A percentile compares a stretch with the other conserved stretches of the same genome.
Conservation (phyloP, 768 basidiomycete species). For the Tremella fuciformis region DNA sequence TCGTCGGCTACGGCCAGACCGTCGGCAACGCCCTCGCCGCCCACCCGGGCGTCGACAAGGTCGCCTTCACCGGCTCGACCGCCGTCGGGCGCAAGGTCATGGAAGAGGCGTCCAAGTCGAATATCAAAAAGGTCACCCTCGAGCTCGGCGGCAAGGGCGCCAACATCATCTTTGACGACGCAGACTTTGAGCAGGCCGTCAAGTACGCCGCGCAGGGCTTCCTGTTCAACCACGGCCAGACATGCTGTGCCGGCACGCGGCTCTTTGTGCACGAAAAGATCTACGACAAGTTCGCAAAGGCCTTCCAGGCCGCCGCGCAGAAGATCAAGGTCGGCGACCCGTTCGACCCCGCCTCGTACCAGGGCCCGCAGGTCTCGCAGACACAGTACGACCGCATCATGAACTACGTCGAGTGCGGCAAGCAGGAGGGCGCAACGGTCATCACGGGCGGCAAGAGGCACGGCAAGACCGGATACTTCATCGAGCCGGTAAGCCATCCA, state of each 20-base stretch:
- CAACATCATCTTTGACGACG: conserved; percentile 51
- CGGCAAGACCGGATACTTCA: conserved; percentile 77
- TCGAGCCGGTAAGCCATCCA: conserved; percentile 55
- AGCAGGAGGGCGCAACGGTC: conserved; percentile 64
- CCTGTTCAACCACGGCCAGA: conserved; percentile 56
- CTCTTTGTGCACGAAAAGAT: conserved; percentile 47
- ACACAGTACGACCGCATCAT: conserved; percentile 58
- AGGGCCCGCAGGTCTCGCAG: conserved; percentile 74
- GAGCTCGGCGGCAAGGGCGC: conserved; percentile 74
- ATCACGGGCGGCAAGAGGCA: conserved; percentile 65
- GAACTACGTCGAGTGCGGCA: conserved; percentile 75
- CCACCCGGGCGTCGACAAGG: conserved; percentile 48
- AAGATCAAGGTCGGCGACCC: conserved; percentile 71
- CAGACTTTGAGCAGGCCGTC: conserved; percentile 47
- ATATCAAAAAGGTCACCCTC: conserved; percentile 77
- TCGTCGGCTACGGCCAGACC: conserved; percentile 44
- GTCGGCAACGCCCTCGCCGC: conserved; percentile 43
- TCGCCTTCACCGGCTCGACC: conserved; percentile 50
- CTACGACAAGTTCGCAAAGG: conserved; percentile 44
- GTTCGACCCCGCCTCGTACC: conserved; percentile 68
- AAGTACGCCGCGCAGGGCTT: conserved; percentile 62
- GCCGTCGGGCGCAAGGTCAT: conserved; percentile 71
- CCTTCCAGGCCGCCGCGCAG: conserved; percentile 60
- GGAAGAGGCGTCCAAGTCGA: conserved; percentile 75
- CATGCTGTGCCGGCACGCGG: conserved; percentile 47